Evolutionary conservation across 1,284 basidiomycete genomes (phyloP).

Genomic region (Erythrobasidium hasegawianum): DNA sequence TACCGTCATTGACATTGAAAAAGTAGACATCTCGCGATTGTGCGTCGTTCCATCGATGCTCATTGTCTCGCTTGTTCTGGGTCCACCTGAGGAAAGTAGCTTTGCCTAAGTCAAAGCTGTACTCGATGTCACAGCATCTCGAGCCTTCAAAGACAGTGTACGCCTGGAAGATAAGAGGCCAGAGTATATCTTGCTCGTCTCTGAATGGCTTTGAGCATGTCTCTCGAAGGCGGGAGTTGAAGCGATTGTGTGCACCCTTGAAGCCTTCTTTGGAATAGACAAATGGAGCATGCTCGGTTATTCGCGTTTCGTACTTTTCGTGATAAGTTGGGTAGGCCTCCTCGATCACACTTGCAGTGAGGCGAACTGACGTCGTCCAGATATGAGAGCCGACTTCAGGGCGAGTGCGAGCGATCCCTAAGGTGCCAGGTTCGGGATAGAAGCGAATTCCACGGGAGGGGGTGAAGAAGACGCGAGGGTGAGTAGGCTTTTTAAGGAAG

Average conservation of each 20-base stretch:
- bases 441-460: slow-evolving; percentile 1
- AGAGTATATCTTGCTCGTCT: slow-evolving; percentile 8
- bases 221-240: slow-evolving; percentile 14
- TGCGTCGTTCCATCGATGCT: neutral
- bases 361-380: slow-evolving; percentile 18
- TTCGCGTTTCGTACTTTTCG: neutral
- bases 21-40: neutral
- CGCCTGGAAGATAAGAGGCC: slow-evolving; percentile 18
- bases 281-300: slow-evolving; percentile 28
- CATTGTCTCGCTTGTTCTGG: too few relatives aligned
- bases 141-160: slow-evolving; percentile 26
- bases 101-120: too few relatives aligned
- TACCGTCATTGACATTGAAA: neutral
- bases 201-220: slow-evolving; percentile 11
- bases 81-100: too few relatives aligned
- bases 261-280: slow-evolving; percentile 22
- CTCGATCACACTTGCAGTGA: slow-evolving; percentile 8
- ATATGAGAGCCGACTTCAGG: neutral
- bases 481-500: slow-evolving; percentile 10
- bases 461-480: slow-evolving; percentile 22
- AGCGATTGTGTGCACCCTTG: slow-evolving; percentile 20
- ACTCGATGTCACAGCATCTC: slow-evolving; percentile 20
- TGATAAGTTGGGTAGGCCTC: slow-evolving; percentile 5
- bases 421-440: slow-evolving; percentile 10
- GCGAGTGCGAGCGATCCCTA: slow-evolving; percentile 14